Conservation (phyloP, 257 asterid species). For the Primulina huaijiensis region DNA sequence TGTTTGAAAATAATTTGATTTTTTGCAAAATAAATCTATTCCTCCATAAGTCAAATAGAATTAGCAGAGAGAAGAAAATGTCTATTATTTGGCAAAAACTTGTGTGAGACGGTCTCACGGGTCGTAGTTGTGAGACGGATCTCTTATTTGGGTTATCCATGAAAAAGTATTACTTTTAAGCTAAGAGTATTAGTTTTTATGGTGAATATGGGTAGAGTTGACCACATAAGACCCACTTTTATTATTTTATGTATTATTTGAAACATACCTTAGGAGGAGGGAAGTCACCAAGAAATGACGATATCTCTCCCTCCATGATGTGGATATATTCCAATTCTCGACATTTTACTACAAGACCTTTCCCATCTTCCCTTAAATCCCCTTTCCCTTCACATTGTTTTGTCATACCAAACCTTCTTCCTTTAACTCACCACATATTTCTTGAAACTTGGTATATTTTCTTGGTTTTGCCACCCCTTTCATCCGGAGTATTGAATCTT, state of each 20-base stretch:
- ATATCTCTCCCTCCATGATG: neutral
- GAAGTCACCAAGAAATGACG: neutral
- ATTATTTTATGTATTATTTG: neutral
- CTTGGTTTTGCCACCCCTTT: constrained; percentile 21
- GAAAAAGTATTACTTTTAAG: no score
- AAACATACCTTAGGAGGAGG: neutral
- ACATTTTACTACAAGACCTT: neutral
- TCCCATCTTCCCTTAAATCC: neutral
- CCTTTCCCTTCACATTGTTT: neutral
- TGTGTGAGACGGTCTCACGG: no score
- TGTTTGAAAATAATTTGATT: neutral
- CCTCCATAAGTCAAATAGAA: neutral
- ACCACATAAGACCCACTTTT: no score
- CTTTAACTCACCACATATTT: neutral
- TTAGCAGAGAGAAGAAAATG: neutral
- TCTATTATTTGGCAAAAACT: no score
- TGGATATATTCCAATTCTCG: neutral
- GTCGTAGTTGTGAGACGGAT: no score
- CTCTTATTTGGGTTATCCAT: no score
- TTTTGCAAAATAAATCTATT: no score
- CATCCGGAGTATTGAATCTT: constrained; percentile 22
- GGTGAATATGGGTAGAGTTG: no score
- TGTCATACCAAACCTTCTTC: neutral
- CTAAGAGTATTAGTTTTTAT: no score
- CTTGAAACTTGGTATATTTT: neutral